phyloP scores from a whole-genome alignment of 2,329 filamentous ascomycete genomes.

The Huntiella omanensis region DNA sequence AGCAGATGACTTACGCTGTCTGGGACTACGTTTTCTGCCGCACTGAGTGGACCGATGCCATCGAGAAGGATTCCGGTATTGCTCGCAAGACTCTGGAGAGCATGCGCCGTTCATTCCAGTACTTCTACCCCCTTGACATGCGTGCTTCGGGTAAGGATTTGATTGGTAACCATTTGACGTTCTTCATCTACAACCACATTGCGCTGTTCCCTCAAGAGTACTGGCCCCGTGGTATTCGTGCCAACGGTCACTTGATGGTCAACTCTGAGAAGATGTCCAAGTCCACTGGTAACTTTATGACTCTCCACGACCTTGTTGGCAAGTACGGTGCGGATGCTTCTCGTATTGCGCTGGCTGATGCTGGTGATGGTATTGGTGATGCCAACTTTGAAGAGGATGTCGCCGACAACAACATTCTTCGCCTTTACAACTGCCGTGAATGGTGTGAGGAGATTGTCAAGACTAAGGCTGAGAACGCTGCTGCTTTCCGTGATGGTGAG shows the following conservation, averaged over 20 bases:
- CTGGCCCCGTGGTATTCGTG: constrained; percentile 72
- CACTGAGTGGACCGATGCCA: constrained; percentile 46
- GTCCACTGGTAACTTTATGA: constrained; percentile 93
- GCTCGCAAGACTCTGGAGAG: constrained; percentile 52
- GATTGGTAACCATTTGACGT: constrained; percentile 85
- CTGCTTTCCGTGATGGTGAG: constrained; percentile 49
- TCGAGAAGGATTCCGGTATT: constrained; percentile 49
- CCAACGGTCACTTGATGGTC: constrained; percentile 82
- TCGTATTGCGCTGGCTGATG: constrained; percentile 80
- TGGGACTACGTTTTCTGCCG: constrained; percentile 92
- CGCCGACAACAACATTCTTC: constrained; percentile 77
- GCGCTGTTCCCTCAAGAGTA: constrained; percentile 76
- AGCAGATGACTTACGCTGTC: constrained; percentile 85
- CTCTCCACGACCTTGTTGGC: constrained; percentile 61
- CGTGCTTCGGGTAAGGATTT: constrained; percentile 82
- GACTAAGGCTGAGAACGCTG: constrained; percentile 35
- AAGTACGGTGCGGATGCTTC: constrained; percentile 94
- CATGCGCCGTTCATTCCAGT: constrained; percentile 84
- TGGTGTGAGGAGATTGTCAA: constrained; percentile 79
- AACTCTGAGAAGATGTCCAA: constrained; percentile 99
- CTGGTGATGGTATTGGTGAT: constrained; percentile 83
- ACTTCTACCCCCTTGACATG: constrained; percentile 89
- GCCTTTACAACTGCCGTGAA: constrained; percentile 45
- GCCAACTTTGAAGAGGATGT: constrained; percentile 95
- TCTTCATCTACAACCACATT: constrained; percentile 85